Percentiles rank a stretch among this genome's conserved stretches.
These are phyloP conservation scores for Citrullus amarus DNA, from an alignment of 306 rosid genomes.

Conservation along the genomic window DNA sequence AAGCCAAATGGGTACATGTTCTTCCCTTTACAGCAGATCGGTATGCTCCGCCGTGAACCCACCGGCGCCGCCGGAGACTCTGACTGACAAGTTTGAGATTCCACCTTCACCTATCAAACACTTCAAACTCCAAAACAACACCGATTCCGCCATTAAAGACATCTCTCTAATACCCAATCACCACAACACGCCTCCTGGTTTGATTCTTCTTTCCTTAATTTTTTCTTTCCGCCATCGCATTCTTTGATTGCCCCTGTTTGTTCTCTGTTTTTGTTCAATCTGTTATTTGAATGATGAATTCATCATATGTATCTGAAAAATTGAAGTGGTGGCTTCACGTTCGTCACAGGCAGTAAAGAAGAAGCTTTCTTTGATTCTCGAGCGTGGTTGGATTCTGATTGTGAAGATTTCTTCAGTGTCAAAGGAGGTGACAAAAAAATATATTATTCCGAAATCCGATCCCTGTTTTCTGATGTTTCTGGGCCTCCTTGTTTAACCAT, in stretches of 20 bases:
- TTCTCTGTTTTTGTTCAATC: not conserved
- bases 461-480: not conserved
- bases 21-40: not conserved
- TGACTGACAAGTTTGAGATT: not conserved
- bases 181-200: not conserved
- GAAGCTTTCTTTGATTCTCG: slow-evolving; percentile 4
- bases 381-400: slow-evolving; percentile 2
- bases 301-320: not conserved
- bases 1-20: not conserved
- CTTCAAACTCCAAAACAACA: not conserved
- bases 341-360: not conserved
- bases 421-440: not conserved
- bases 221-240: not conserved
- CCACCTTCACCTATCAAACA: not conserved
- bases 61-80: not conserved
- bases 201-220: not conserved
- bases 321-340: not conserved
- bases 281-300: not conserved
- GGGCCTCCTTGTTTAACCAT: not conserved
- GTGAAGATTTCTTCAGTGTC: slow-evolving; percentile 8
- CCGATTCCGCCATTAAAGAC: not conserved
- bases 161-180: not conserved
- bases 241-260: not conserved
- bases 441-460: not conserved
- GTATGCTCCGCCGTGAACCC: not conserved